phyloP scores from a whole-genome alignment of 495 filamentous ascomycete species.

The Talaromyces trachyspermus region DNA sequence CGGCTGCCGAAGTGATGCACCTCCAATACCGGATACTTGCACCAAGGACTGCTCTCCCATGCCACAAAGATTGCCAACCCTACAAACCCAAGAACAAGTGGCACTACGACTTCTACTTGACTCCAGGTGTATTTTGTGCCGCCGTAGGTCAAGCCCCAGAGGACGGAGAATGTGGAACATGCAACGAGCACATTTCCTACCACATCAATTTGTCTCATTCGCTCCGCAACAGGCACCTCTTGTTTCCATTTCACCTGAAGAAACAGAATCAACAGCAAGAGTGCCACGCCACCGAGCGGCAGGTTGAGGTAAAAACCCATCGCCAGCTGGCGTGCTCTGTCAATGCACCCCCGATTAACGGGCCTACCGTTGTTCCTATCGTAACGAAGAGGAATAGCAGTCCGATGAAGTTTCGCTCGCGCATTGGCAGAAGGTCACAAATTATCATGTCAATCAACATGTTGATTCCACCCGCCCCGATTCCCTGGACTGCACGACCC shows the following conservation, averaged over 20 bases:
- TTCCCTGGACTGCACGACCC: conserved; percentile 13
- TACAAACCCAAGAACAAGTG: conserved; percentile 16
- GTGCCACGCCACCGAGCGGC: conserved; percentile 36
- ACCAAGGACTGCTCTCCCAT: too few species aligned
- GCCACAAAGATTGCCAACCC: conserved; percentile 16
- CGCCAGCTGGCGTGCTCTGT: conserved; percentile 36
- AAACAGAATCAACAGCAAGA: conserved; percentile 44
- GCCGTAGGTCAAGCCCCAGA: conserved; percentile 45
- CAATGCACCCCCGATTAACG: conserved; percentile 28
- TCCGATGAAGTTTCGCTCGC: conserved; percentile 28
- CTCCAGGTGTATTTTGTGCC: conserved; percentile 45
- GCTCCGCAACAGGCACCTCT: conserved; percentile 13
- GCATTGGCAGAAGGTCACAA: conserved; percentile 31
- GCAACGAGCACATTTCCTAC: conserved; percentile 43
- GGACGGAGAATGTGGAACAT: conserved; percentile 29
- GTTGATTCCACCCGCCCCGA: conserved; percentile 13
- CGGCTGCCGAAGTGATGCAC: too few species aligned
- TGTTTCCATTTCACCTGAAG: conserved; percentile 27
- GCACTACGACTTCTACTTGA: conserved; percentile 35
- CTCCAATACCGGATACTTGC: too few species aligned
- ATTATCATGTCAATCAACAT: conserved; percentile 27
- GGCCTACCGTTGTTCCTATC: conserved; percentile 26
- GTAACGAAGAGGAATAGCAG: conserved; percentile 18
- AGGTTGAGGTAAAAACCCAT: conserved; percentile 64
- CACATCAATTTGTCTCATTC: conserved; percentile 41